Evolutionary conservation across 2,329 filamentous ascomycete species (phyloP), one percentile per base, ranked within the genome.

Genomic region (Fusarium sp.): DNA sequence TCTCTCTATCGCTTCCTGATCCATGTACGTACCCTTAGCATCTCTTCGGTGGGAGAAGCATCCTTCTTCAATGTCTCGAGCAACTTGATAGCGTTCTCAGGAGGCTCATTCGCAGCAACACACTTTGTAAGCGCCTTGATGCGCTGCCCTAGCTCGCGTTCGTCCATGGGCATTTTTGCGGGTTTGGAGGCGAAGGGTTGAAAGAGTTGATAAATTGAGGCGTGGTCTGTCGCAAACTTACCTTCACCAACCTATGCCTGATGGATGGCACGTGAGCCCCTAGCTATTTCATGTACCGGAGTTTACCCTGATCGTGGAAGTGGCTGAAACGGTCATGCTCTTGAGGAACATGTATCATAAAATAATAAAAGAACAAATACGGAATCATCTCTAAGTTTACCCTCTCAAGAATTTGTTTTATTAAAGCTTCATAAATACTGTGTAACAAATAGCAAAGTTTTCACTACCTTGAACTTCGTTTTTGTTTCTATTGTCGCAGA

Each of bases 111-210:
- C 64, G 91, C 90, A 52, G 87, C 86, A 47, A 94, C 87, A 30
- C 94, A 94, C 85, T 97, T 97, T 77, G 89, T 90, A 79, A 98
- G 88, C 80, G 92, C 90, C 84, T 94, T 93, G 79, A 94, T 91
- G 82, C 91, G 91, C 78, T 91, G 85, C 78, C 92, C 90, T 62
- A 98, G 92, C 80, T 96, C 93, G 83, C 94, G 94, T 79, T 91
- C 89, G 78, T 97, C 93, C 92, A 97, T 94, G 59, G 71, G 70
- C 73, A 75, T 71, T 58, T 58, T 64, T 28, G 33, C 28, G 50
- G 35, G 12, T 30, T 16, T 44, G 40, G 30, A 63, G n/a, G 21
- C 40, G 46, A 40, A 42, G 43, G 32, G 42, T 56, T 35, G 32
- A 54, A 57, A 61, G 35, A 61, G 63, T 37, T 58, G 60, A 61